Evolutionary conservation across 1,139 yeast species (phyloP), one percentile per base, ranked within the genome.

Genomic region (Pichia sp.): DNA sequence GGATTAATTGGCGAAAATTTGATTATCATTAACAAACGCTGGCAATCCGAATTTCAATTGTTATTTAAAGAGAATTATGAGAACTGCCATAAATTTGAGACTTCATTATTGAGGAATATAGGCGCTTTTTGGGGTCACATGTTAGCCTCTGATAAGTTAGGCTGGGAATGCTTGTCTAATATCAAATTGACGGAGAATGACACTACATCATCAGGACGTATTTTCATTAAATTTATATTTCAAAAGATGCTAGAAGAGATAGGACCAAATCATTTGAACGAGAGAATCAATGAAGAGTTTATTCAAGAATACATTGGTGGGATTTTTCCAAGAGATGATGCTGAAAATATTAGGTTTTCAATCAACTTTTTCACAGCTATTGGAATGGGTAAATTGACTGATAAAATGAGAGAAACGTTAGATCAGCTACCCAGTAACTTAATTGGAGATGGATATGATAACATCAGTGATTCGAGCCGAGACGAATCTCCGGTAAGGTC

Each of bases 291-390:
- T 4, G 76, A 73, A 37, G 75, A 75, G 0, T 71, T 75, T 48
- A 66, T 75, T 8, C 74, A 71, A 44, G 68, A 73, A 1, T 69
- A 58, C 37, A 56, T 83, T 31, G 52, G 56, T 23, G 81, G 82
- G 5, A 59, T 79, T 65, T 80, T 68, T 67, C 69, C 77, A 35
- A 8, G 8, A 8, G 68, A 66, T 42, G 57, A 58, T 27, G 68
- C 74, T 0, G 86, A 82, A n/a, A 71, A 80, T 47, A 66, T 81
- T 10, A 67, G 94, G 48, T 92, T 88, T 60, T 76, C 95, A 2
- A 87, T 90, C 59, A 92, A 92, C 58, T 92, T 74, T 60, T 92
- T 90, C 64, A 90, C 97, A 0, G 96, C 97, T 2, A 87, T 92
- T 53, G 95, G 95, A 0, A 62, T 90, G 44, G 97, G 97, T 41